Conservation (phyloP, 192 early-diverging fungal species). For the Mortierella claussenii region DNA sequence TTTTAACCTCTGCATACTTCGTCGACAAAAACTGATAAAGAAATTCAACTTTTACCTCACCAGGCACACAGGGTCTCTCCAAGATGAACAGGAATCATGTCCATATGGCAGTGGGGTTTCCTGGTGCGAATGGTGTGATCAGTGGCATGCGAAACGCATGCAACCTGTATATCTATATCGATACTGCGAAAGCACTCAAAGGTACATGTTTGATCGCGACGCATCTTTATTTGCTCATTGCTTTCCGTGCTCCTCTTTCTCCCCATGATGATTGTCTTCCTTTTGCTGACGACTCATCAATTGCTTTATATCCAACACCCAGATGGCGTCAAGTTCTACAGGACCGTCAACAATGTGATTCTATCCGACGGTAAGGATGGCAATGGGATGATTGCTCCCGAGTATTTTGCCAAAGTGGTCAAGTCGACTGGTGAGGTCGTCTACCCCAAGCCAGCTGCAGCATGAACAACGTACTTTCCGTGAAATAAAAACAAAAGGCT, state of each 20-base stretch:
- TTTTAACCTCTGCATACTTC: no score
- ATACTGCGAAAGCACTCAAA: slow-evolving; percentile 71
- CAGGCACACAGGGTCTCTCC: slow-evolving; percentile 69
- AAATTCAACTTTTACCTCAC: neutral
- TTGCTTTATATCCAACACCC: neutral
- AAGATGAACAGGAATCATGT: slow-evolving; percentile 91
- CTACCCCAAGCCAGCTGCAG: slow-evolving; percentile 17
- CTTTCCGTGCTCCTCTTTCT: no score
- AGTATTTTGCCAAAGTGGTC: slow-evolving; percentile 77
- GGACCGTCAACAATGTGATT: slow-evolving; percentile 85
- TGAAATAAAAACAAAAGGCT: no score
- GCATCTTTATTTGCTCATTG: no score
- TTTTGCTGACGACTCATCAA: neutral
- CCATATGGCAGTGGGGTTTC: slow-evolving; percentile 83
- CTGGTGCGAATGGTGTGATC: slow-evolving; percentile 73
- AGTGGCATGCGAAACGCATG: slow-evolving; percentile 81
- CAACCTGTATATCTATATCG: slow-evolving; percentile 85
- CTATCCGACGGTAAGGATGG: slow-evolving; percentile 78
- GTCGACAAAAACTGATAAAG: no score
- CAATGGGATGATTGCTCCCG: slow-evolving; percentile 67
- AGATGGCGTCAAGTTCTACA: slow-evolving; percentile 83
- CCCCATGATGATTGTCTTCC: no score
- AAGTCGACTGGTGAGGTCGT: slow-evolving; percentile 26
- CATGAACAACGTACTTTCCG: no score
- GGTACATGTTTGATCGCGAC: slow-evolving; percentile 66